phyloP scores from a whole-genome alignment of 1,284 basidiomycete species.

The Ceratobasidium papillatum region DNA sequence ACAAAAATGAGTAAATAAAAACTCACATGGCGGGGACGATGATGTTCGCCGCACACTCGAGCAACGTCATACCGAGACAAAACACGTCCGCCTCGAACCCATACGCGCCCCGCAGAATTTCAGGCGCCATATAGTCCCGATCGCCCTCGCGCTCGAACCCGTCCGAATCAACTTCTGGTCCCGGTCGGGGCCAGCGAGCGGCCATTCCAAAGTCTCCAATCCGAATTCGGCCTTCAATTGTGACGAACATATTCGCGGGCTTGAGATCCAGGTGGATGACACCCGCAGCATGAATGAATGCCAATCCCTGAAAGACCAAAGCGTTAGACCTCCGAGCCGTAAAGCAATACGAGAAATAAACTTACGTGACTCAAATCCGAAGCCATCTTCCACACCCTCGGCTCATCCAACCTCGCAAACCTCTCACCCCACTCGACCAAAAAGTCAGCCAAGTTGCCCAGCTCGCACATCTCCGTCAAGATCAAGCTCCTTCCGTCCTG shows the following conservation, averaged over 20 bases:
- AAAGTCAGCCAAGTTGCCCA: conserved; percentile 92
- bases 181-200: conserved; percentile 77
- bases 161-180: conserved; percentile 57
- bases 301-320: conserved; percentile 68
- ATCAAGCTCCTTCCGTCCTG: conserved; percentile 91
- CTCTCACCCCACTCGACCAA: conserved; percentile 90
- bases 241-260: conserved; percentile 96
- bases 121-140: conserved; percentile 97
- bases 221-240: conserved; percentile 88
- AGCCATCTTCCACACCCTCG: conserved; percentile 95
- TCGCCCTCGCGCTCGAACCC: conserved; percentile 96
- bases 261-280: conserved; percentile 98
- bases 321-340: neutral
- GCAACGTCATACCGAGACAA: conserved; percentile 92
- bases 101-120: conserved; percentile 91
- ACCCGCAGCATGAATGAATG: conserved; percentile 87
- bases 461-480: conserved; percentile 93
- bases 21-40: conserved; percentile 95
- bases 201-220: conserved; percentile 99
- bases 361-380: conserved; percentile 88
- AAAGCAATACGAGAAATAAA: conserved; percentile 50
- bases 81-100: conserved; percentile 96
- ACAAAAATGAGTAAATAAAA: conserved; percentile 9
- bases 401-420: conserved; percentile 89
- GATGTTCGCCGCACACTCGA: conserved; percentile 96